A percentile compares a stretch with the other conserved stretches of the same genome.
These are phyloP conservation scores for Neolentinus lepideus DNA, from an alignment of 1,284 basidiomycete species.

Conservation along the genomic window DNA sequence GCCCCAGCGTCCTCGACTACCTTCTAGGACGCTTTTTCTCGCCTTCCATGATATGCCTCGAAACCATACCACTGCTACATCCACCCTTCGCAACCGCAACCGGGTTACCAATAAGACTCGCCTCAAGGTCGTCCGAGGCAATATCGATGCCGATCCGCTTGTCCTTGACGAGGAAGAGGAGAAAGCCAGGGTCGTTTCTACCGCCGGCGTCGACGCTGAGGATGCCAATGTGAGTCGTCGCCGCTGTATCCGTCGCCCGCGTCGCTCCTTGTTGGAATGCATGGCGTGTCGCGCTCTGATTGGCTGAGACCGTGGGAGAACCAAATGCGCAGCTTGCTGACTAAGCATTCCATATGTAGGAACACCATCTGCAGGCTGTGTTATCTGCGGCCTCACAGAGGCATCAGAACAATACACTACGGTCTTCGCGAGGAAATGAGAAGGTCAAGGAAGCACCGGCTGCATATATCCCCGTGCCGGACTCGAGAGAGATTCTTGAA, in stretches of 20 bases:
- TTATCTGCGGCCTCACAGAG: constrained; percentile 67
- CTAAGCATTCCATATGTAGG: constrained; percentile 51
- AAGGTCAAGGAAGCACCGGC: constrained; percentile 40
- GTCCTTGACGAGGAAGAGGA: constrained; percentile 80
- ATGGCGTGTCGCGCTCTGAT: constrained; percentile 38
- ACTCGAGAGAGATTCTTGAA: constrained; percentile 76
- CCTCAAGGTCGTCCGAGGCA: constrained; percentile 74
- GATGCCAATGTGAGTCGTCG: constrained; percentile 75
- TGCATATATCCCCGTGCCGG: constrained; percentile 89
- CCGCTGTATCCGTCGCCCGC: constrained; percentile 12
- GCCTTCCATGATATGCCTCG: constrained; percentile 74
- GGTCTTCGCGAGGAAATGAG: constrained; percentile 34
- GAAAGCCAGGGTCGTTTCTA: constrained; percentile 58
- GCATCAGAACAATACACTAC: constrained; percentile 32
- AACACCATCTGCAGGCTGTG: constrained; percentile 89
- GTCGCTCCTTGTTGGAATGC: constrained; percentile 35
- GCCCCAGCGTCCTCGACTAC: neutral
- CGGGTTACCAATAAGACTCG: constrained; percentile 89
- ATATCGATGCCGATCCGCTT: constrained; percentile 76
- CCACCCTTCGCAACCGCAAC: constrained; percentile 75
- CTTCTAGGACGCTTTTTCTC: neutral
- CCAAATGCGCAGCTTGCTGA: constrained; percentile 58
- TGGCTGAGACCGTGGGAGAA: constrained; percentile 36
- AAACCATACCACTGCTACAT: constrained; percentile 63
- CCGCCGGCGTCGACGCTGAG: constrained; percentile 76